Evolutionary conservation across 768 basidiomycete species (phyloP).

Genomic region (Pleurotus salmoneostramineus): DNA sequence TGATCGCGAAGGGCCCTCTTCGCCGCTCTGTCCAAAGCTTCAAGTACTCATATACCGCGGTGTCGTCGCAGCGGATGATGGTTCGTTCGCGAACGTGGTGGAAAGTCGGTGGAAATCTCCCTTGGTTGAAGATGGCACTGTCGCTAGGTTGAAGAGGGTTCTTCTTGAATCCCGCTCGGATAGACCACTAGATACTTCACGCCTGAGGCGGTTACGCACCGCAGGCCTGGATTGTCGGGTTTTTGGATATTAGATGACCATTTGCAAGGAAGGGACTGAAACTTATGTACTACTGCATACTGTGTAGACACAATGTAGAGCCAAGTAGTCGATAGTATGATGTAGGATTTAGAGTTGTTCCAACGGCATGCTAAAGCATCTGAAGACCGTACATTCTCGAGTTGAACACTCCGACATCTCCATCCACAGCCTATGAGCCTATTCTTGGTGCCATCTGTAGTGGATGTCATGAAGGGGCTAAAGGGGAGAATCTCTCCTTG

Average conservation of each 20-base stretch:
- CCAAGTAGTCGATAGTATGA: too few relatives aligned
- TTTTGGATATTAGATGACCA: not conserved
- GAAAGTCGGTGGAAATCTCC: not conserved
- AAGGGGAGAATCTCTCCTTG: too few relatives aligned
- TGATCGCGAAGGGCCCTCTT: not conserved
- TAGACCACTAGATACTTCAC: not conserved
- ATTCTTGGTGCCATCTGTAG: too few relatives aligned
- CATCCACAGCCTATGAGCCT: too few relatives aligned
- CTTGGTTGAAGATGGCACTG: not conserved
- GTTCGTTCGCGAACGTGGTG: not conserved
- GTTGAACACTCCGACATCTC: too few relatives aligned
- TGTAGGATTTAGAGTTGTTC: too few relatives aligned
- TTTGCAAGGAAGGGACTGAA: too few relatives aligned
- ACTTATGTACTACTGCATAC: too few relatives aligned
- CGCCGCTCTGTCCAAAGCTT: not conserved
- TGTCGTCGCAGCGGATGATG: not conserved
- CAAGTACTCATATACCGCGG: not conserved
- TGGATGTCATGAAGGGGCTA: too few relatives aligned
- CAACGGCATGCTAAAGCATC: too few relatives aligned
- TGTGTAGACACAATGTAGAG: too few relatives aligned
- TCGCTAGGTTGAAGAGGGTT: not conserved
- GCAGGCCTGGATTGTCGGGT: not conserved
- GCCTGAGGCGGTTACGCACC: not conserved
- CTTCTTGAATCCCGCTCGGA: not conserved
- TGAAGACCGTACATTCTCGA: too few relatives aligned